Evolutionary conservation across 768 basidiomycete genomes (phyloP).

Genomic region (Podaxis pistillaris): DNA sequence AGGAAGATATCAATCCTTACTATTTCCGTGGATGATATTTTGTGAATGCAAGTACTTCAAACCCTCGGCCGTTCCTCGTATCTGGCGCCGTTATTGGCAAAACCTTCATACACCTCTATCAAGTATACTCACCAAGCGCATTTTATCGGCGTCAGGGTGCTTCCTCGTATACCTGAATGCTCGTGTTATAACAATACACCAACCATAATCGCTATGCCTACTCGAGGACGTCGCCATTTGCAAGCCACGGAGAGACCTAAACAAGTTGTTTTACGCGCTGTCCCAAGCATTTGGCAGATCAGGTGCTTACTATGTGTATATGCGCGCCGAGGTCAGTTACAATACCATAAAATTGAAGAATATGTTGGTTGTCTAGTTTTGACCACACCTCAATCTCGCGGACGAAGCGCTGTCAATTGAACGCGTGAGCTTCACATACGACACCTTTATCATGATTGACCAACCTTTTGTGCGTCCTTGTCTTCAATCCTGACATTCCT

Average conservation of each 20-base stretch:
- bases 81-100: background rate
- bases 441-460: background rate
- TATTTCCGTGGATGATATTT: background rate
- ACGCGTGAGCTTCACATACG: background rate
- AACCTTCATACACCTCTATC: background rate
- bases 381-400: constrained; percentile 8
- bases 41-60: background rate
- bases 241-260: constrained; percentile 5
- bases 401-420: background rate
- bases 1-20: background rate
- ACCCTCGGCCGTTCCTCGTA: background rate
- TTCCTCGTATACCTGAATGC: background rate
- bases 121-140: background rate
- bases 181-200: background rate
- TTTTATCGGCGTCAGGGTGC: background rate
- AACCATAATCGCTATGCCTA: background rate
- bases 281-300: background rate
- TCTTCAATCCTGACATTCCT: background rate
- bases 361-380: background rate
- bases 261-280: background rate
- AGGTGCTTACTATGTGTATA: background rate
- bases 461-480: background rate
- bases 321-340: background rate
- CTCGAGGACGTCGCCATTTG: background rate
- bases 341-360: background rate